Base-by-base conservation (phyloP, 2,329 filamentous ascomycete genomes). In the Fusarium odoratissimum region DNA sequence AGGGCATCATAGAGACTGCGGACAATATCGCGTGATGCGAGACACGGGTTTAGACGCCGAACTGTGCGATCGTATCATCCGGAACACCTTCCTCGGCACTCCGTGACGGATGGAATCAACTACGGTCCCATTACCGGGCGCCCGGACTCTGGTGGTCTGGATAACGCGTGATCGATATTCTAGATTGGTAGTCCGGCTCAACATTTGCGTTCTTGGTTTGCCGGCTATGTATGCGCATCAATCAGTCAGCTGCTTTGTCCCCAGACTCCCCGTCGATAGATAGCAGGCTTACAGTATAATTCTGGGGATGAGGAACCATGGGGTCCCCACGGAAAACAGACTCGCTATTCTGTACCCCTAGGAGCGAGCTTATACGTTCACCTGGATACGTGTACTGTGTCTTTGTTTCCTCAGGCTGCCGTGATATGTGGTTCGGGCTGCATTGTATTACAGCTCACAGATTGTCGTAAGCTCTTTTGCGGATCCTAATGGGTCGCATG, bases 21-120 rank as follows among this genome's bases (percentile, higher is more conserved):
- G 41, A 31, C 49, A 44, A 55, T 46, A 75, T 76, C 67, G 75
- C 69, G 69, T 71, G 72, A 76, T 76, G 62, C 51, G 61, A 49
- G 58, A 41, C 40, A 49, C 44, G 42, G 60, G 38, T 65, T 72
- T 46, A 59, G 37, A 55, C 67, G 31, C 33, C 44, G 42, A 61
- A 37, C 28, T 66, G 55, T 61, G 59, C 31, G 54, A 68, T 73
- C 73, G 73, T 71, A 73, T 76, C 75, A 75, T 71, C 28, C 38
- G 35, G 55, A 44, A 51, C 38, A 58, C 60, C 54, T 63, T 67
- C 65, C 48, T 71, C 74, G 74, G 74, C 73, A 76, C 62, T 75
- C 66, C 61, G 56, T 67, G 60, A 46, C 45, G 51, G 64, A 69
- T 48, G 58, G 48, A 48, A 54, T 40, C 35, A 45, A 14, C 35